A percentile compares a stretch with the other conserved stretches of the same genome.
Conservation (phyloP, 129 eudicot genomes). For the Flaveria linearis region DNA sequence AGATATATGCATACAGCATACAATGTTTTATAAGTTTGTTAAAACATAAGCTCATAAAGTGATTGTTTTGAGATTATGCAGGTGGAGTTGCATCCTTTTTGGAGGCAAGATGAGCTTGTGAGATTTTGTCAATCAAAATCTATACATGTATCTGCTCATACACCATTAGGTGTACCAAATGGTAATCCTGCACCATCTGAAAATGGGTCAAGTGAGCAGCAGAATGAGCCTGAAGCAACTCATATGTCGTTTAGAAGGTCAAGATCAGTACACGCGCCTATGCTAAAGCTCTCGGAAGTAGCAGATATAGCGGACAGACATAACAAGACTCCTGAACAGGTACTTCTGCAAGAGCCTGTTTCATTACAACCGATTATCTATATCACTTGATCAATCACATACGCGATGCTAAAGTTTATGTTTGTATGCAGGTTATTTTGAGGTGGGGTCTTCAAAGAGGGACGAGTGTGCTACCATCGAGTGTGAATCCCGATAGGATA, state of each 20-base stretch:
- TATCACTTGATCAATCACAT: background rate
- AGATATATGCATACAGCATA: background rate
- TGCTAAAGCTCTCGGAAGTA: slow-evolving; percentile 55
- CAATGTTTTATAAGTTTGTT: background rate
- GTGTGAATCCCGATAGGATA: slow-evolving; percentile 52
- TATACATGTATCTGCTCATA: slow-evolving; percentile 67
- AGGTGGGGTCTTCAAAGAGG: slow-evolving; percentile 61
- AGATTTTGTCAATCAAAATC: slow-evolving; percentile 56
- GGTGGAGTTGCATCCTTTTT: slow-evolving; percentile 66
- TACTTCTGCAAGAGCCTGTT: slow-evolving; percentile 5
- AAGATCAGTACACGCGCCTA: slow-evolving; percentile 62
- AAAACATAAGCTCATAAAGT: background rate
- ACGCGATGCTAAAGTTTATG: background rate
- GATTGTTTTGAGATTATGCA: slow-evolving; percentile 19
- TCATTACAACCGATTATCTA: background rate
- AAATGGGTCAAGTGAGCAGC: slow-evolving; percentile 45
- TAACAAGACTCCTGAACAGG: slow-evolving; percentile 64
- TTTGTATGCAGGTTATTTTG: slow-evolving; percentile 42
- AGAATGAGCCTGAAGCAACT: slow-evolving; percentile 47
- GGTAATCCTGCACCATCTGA: slow-evolving; percentile 35
- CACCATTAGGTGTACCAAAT: slow-evolving; percentile 59
- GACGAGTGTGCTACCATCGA: slow-evolving; percentile 57
- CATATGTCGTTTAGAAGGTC: slow-evolving; percentile 54
- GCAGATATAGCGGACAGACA: slow-evolving; percentile 59
- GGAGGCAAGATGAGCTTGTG: slow-evolving; percentile 70